These are phyloP conservation scores for Aspergillus sp. DNA, from an alignment of 2,329 filamentous ascomycete genomes.

Conservation along the genomic window DNA sequence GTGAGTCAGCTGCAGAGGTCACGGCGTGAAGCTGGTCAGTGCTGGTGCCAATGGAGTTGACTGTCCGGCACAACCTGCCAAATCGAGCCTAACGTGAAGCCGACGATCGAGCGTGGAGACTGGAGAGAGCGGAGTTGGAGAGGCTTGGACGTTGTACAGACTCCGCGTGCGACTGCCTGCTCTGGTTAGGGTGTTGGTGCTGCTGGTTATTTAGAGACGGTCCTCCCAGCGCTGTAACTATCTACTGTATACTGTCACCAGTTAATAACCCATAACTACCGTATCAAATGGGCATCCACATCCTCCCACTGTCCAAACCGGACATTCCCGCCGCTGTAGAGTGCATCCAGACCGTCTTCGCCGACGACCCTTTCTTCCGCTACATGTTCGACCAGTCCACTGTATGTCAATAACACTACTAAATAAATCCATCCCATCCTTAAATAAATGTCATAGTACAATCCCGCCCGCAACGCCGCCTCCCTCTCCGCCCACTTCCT, in stretches of 20 bases:
- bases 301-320: constrained; percentile 55
- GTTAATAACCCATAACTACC: not conserved
- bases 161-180: constrained; percentile 6
- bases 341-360: constrained; percentile 67
- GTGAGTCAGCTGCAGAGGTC: not conserved
- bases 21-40: not conserved
- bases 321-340: constrained; percentile 66
- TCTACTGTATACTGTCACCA: not conserved
- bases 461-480: constrained; percentile 58
- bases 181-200: not conserved
- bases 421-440: not conserved
- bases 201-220: not conserved
- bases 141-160: constrained; percentile 7
- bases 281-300: constrained; percentile 53
- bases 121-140: not conserved
- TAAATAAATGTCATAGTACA: constrained; percentile 50
- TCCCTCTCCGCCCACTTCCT: constrained; percentile 64
- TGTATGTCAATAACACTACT: constrained; percentile 48
- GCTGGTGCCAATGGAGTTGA: not conserved
- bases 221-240: too few relatives aligned
- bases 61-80: constrained; percentile 10
- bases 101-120: constrained; percentile 1
- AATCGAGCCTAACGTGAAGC: constrained; percentile 6
- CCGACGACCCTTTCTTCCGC: constrained; percentile 64
- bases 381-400: constrained; percentile 64